Percentiles rank a stretch among this genome's conserved stretches.
phyloP scores from a whole-genome alignment of 352 stramenopile genomes.

The Globisporangium polare region DNA sequence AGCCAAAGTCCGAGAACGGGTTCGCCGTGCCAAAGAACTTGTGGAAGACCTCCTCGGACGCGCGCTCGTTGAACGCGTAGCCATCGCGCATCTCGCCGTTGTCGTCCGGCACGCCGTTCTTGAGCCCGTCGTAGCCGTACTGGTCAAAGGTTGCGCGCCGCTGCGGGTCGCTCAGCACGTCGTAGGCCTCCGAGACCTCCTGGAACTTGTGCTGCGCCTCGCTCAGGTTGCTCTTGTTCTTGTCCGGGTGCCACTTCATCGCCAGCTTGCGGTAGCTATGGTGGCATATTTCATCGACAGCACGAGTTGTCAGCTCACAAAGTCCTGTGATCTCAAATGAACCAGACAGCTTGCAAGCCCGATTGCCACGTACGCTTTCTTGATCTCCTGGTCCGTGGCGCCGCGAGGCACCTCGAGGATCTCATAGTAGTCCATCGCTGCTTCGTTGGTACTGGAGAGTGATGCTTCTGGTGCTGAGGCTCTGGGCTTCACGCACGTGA shows the following conservation, averaged over 20 bases:
- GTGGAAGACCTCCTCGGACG: conserved; percentile 89
- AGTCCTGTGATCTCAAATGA: not conserved
- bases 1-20: conserved; percentile 90
- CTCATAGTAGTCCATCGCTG: conserved; percentile 89
- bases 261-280: conserved; percentile 92
- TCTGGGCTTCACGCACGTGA: not conserved
- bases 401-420: conserved; percentile 82
- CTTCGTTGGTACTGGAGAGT: too few species aligned
- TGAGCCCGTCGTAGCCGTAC: conserved; percentile 92
- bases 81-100: conserved; percentile 70
- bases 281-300: too few species aligned
- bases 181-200: conserved; percentile 93
- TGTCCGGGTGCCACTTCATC: conserved; percentile 95
- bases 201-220: conserved; percentile 93
- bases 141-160: conserved; percentile 93
- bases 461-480: not conserved
- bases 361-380: conserved; percentile 78
- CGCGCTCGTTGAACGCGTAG: conserved; percentile 89
- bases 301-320: not conserved
- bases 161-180: conserved; percentile 90
- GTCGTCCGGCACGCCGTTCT: conserved; percentile 84
- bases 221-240: conserved; percentile 86
- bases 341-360: not conserved
- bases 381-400: conserved; percentile 86
- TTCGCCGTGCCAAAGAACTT: conserved; percentile 93